phyloP scores from a whole-genome alignment of 2,329 filamentous ascomycete genomes.

The Aspergillus transmontanensis region DNA sequence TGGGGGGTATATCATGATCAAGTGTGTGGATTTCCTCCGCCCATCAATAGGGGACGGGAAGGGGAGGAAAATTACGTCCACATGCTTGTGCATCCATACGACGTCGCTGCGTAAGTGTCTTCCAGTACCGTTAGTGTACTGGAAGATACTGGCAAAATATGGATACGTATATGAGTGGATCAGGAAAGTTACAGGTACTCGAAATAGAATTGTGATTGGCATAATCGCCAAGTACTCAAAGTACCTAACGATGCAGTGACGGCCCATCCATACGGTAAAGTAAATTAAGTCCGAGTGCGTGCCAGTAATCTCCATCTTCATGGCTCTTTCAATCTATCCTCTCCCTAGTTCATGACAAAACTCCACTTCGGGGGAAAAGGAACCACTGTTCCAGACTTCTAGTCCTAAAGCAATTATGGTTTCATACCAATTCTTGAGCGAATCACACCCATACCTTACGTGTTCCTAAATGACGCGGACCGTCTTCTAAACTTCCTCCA shows the following conservation, averaged over 20 bases:
- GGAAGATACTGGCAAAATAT: background rate
- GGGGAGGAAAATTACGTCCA: conserved; percentile 3
- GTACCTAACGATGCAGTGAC: background rate
- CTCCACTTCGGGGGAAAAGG: background rate
- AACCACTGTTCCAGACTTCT: background rate
- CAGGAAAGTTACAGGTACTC: background rate
- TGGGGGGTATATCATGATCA: conserved; percentile 5
- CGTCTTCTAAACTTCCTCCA: background rate
- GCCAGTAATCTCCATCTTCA: background rate
- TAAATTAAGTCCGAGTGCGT: conserved; percentile 1
- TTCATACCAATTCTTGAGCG: background rate
- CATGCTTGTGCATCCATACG: background rate
- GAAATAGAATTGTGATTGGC: background rate
- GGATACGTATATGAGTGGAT: background rate
- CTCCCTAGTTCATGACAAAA: background rate
- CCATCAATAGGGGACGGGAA: background rate
- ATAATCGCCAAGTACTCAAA: background rate
- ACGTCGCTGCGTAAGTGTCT: background rate
- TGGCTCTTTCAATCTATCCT: background rate
- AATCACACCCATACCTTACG: background rate
- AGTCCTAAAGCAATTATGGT: background rate
- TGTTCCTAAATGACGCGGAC: background rate
- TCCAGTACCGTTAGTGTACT: background rate
- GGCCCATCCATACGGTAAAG: background rate
- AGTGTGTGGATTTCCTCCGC: background rate